Percentiles rank a stretch among this genome's conserved stretches.
phyloP scores from a whole-genome alignment of 768 basidiomycete species.

The Pleurotus giganteus region DNA sequence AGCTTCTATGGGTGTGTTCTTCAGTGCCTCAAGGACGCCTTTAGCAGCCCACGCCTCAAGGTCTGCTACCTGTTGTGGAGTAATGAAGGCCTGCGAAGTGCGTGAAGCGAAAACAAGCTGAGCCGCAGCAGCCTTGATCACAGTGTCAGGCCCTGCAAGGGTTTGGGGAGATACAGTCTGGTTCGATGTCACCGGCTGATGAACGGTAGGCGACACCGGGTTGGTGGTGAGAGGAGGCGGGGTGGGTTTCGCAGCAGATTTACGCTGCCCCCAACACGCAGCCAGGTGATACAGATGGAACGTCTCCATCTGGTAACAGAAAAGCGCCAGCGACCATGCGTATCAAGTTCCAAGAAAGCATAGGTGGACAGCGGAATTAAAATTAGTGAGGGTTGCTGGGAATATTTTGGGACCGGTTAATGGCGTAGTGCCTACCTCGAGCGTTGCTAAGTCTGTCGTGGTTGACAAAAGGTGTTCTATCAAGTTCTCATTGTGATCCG shows the following conservation, averaged over 20 bases:
- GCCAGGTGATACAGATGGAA: constrained; percentile 82
- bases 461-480: constrained; percentile 51
- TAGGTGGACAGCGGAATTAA: background rate
- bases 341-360: background rate
- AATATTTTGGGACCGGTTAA: constrained; percentile 12
- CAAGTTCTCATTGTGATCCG: constrained; percentile 66
- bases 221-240: constrained; percentile 43
- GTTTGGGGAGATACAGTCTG: constrained; percentile 14
- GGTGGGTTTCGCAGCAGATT: constrained; percentile 18
- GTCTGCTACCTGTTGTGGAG: constrained; percentile 57
- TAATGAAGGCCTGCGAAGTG: constrained; percentile 70
- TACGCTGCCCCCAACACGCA: constrained; percentile 54
- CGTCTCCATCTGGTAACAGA: constrained; percentile 69
- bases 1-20: constrained; percentile 41
- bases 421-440: constrained; percentile 63
- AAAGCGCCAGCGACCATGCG: background rate
- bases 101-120: constrained; percentile 86
- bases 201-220: constrained; percentile 38
- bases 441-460: constrained; percentile 55
- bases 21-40: constrained; percentile 59
- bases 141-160: constrained; percentile 24
- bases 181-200: constrained; percentile 22
- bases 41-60: constrained; percentile 62
- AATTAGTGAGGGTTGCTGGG: background rate
- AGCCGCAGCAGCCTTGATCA: constrained; percentile 73